Evolutionary conservation across 352 stramenopile genomes (phyloP).

Genomic region (Pythium graminicola): DNA sequence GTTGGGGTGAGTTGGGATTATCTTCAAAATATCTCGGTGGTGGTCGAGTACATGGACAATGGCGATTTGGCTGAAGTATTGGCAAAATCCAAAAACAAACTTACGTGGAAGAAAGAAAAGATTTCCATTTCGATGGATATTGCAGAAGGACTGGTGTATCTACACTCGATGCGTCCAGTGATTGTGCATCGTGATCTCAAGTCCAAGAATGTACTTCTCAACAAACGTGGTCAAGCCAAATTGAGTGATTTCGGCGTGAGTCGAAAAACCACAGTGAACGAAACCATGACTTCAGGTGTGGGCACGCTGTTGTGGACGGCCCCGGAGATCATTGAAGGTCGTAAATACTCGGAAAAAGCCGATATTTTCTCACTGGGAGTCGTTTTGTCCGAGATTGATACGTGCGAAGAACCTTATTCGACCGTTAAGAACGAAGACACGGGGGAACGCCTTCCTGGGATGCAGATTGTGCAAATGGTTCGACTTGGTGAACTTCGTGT

Average conservation of each 20-base stretch:
- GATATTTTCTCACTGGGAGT: conserved; percentile 26
- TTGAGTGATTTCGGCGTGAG: conserved; percentile 68
- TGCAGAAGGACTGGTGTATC: conserved; percentile 41
- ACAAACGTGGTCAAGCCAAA: conserved; percentile 33
- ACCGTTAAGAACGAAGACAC: conserved; percentile 36
- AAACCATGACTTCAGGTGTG: conserved; percentile 64
- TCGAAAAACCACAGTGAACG: conserved; percentile 43
- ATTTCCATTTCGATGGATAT: conserved; percentile 48
- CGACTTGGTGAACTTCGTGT: conserved; percentile 44
- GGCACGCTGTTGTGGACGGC: conserved; percentile 72
- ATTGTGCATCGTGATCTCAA: conserved; percentile 62
- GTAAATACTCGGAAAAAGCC: conserved; percentile 17
- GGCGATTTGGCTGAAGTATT: conserved; percentile 61
- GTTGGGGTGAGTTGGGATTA: conserved; percentile 62
- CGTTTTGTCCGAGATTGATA: conserved; percentile 24
- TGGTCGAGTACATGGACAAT: conserved; percentile 62
- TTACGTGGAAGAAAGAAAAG: conserved; percentile 46
- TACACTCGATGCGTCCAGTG: conserved; percentile 61
- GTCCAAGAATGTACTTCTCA: conserved; percentile 47
- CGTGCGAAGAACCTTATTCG: conserved; percentile 22
- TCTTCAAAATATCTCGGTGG: conserved; percentile 20
- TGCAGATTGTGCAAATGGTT: conserved; percentile 58
- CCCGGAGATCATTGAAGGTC: conserved; percentile 48
- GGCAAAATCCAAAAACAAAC: conserved; percentile 36
- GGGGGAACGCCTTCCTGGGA: conserved; percentile 43